phyloP scores from a whole-genome alignment of 306 rosid genomes.

The Dryas drummondii region DNA sequence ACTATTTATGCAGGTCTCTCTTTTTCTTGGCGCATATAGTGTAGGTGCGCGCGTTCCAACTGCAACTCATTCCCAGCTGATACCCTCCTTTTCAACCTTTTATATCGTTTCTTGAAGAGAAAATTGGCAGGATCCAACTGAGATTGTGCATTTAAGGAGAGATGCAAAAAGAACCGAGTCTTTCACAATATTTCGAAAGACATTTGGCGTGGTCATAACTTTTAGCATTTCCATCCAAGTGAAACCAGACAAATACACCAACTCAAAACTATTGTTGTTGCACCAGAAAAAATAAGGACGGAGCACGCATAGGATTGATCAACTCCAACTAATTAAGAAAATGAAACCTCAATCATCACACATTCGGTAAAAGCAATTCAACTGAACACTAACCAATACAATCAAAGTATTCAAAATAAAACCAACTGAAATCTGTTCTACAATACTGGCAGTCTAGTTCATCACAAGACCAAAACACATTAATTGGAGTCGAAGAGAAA shows the following conservation, averaged over 20 bases:
- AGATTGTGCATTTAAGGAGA: no score
- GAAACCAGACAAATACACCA: neutral
- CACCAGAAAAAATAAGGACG: neutral
- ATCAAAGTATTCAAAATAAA: slow-evolving; percentile 10
- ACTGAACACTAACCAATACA: neutral
- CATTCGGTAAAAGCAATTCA: neutral
- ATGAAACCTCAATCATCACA: slow-evolving; percentile 1
- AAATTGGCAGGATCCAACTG: no score
- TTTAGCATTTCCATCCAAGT: neutral
- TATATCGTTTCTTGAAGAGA: no score
- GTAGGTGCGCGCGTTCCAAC: no score
- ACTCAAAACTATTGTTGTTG: neutral
- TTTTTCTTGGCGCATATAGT: no score
- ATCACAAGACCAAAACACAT: slow-evolving; percentile 8
- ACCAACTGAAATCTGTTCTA: neutral
- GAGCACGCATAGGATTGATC: neutral
- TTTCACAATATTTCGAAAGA: no score
- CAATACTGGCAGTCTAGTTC: slow-evolving; percentile 18
- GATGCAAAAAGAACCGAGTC: no score
- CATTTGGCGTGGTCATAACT: neutral
- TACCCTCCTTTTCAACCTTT: no score
- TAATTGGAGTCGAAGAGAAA: neutral
- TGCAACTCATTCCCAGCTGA: no score
- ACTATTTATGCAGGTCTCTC: no score
- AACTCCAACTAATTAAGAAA: slow-evolving; percentile 1